A percentile compares a stretch with the other conserved stretches of the same genome.
Conservation (phyloP, 192 early-diverging fungal species). For the Coemansia sp. region DNA sequence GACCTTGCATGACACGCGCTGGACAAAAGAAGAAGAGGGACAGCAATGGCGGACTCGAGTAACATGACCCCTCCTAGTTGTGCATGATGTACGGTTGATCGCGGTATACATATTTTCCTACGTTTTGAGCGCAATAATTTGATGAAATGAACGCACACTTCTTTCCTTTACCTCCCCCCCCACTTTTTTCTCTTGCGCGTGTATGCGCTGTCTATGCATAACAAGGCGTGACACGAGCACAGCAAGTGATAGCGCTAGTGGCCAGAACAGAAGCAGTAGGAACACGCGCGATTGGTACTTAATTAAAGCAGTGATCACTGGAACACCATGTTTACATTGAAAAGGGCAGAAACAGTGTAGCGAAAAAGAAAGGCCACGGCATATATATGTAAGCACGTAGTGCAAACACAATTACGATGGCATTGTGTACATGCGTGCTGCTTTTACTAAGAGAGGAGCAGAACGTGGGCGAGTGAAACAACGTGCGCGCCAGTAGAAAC, state of each 20-base stretch:
- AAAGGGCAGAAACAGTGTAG: too few relatives aligned
- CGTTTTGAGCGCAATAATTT: too few relatives aligned
- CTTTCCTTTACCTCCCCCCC: too few relatives aligned
- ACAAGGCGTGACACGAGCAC: background rate
- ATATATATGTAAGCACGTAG: background rate
- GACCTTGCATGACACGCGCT: background rate
- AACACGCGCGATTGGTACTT: background rate
- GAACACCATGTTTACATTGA: background rate
- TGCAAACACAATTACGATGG: too few relatives aligned
- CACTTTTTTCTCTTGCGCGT: background rate
- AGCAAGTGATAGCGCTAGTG: background rate
- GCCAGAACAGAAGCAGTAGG: background rate
- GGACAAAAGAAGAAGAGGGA: background rate
- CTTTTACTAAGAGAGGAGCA: background rate
- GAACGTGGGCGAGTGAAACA: background rate
- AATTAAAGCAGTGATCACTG: background rate
- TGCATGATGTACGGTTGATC: conserved; percentile 4
- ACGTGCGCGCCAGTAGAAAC: background rate
- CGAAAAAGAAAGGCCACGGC: too few relatives aligned
- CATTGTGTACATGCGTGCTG: too few relatives aligned
- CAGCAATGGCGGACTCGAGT: conserved; percentile 1
- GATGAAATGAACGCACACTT: background rate
- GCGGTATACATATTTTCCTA: background rate
- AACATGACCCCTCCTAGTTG: background rate
- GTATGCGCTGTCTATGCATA: background rate